These are phyloP conservation scores for Vanderwaltozyma tropicalis DNA, from an alignment of 805 yeast genomes.

Conservation along the genomic window DNA sequence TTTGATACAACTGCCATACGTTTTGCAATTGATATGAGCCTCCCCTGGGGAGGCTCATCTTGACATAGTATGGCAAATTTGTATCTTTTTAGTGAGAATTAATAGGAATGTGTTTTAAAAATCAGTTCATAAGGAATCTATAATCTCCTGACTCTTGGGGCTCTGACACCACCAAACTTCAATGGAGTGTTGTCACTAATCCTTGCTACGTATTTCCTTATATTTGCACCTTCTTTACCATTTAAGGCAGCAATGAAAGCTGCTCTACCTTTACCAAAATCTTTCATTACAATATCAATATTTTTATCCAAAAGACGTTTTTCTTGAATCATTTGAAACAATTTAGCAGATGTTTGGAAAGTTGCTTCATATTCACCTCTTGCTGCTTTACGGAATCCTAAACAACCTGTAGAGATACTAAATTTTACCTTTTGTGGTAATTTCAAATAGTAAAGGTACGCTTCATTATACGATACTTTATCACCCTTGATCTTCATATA, in stretches of 20 bases:
- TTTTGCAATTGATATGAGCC: too few relatives aligned
- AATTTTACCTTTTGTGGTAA: constrained; percentile 67
- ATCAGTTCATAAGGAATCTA: constrained; percentile 17
- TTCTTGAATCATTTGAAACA: constrained; percentile 64
- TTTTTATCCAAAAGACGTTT: constrained; percentile 45
- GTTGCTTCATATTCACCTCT: constrained; percentile 91
- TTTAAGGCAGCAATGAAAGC: constrained; percentile 76
- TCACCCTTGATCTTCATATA: constrained; percentile 44
- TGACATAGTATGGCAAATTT: too few relatives aligned
- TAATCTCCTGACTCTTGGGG: constrained; percentile 73
- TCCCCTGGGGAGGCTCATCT: too few relatives aligned
- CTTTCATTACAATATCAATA: constrained; percentile 67
- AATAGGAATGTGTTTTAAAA: background rate
- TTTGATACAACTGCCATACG: too few relatives aligned
- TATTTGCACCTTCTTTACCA: constrained; percentile 75
- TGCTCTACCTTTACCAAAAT: constrained; percentile 82
- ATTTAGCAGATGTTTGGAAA: constrained; percentile 67
- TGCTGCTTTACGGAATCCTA: constrained; percentile 83
- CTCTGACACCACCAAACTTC: constrained; percentile 86
- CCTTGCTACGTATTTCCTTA: constrained; percentile 58
- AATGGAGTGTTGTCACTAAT: constrained; percentile 71
- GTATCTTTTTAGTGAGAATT: too few relatives aligned
- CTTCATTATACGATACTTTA: constrained; percentile 47
- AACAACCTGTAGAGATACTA: constrained; percentile 67
- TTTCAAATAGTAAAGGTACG: constrained; percentile 66